phyloP scores from a whole-genome alignment of 345 rosid genomes.

The Eucalyptus caleyi region DNA sequence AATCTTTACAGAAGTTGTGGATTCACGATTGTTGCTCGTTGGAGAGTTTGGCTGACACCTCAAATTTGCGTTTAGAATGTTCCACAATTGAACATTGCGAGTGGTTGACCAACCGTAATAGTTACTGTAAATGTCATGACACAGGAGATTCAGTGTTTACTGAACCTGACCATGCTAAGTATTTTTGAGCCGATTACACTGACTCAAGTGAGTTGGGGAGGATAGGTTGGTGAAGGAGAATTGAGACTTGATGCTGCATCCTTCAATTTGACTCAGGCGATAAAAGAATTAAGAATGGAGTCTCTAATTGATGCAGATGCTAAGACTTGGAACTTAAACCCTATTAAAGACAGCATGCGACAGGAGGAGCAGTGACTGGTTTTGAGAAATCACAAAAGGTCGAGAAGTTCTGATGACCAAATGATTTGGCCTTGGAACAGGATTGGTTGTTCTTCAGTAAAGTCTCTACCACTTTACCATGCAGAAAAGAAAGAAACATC shows the following conservation, averaged over 20 bases:
- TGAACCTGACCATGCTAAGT: not conserved
- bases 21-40: too few species aligned
- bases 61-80: too few species aligned
- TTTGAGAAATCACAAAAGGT: not conserved
- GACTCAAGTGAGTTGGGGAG: not conserved
- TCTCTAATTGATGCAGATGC: too few species aligned
- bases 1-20: too few species aligned
- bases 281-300: too few species aligned
- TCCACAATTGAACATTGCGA: too few species aligned
- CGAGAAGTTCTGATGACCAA: not conserved
- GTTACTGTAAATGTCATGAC: not conserved
- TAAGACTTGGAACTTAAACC: not conserved
- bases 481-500: not conserved
- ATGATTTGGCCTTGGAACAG: not conserved
- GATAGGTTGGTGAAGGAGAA: not conserved
- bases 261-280: too few species aligned
- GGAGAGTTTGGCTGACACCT: too few species aligned
- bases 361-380: not conserved
- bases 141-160: not conserved
- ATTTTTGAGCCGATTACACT: not conserved
- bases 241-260: not conserved
- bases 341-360: not conserved
- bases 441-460: not conserved
- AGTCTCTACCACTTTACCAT: not conserved
- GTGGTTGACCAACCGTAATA: too few species aligned